Base-by-base conservation (phyloP, 805 yeast genomes). In the Candida nitratophila region DNA sequence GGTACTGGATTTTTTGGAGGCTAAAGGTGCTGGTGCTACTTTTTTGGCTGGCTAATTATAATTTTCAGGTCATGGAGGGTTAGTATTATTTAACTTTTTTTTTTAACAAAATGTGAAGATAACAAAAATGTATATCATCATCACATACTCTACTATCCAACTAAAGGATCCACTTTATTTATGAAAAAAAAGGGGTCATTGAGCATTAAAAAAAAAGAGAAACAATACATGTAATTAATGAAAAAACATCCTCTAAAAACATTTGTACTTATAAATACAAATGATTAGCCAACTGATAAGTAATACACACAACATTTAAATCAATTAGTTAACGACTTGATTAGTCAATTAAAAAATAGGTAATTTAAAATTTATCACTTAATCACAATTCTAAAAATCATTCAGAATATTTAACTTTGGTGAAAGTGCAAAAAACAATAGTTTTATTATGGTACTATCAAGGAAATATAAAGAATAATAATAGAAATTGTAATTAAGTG, bases 11-110 rank as follows among this genome's bases (percentile, higher is more conserved):
- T 76, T 62, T 73, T 83, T 77, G 61, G 83, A 68, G 64, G 95
- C 86, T 69, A 87, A 81, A 71, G 97, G 96, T 70, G 96, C 88
- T 78, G 96, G 95, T 65, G 95, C 96, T 65, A 86, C 93, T 79
- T 86, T 87, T 77, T 77, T 80, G 43, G 66, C 55, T 47, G 68
- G 64, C 68, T 63, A 61, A 24, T 56, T 47, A 49, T 47, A 32
- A 37, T 43, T 32, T 43, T 54, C 51, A 57, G 57, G 55, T 54
- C 19, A 31, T 29, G 32, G 32, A 29, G 32, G n/a, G 35, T 32
- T 32, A 32, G 35, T 32, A 32, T 17, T 32, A 32, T 32, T 32
- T 32, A n/a, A 9, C 5, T n/a, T n/a, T 32, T n/a, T 12, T 32
- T 32, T 32, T 32, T 32, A 32, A 32, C 17, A 31, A 31, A 31